phyloP scores from a whole-genome alignment of 257 asterid genomes.

The Mentha longifolia region DNA sequence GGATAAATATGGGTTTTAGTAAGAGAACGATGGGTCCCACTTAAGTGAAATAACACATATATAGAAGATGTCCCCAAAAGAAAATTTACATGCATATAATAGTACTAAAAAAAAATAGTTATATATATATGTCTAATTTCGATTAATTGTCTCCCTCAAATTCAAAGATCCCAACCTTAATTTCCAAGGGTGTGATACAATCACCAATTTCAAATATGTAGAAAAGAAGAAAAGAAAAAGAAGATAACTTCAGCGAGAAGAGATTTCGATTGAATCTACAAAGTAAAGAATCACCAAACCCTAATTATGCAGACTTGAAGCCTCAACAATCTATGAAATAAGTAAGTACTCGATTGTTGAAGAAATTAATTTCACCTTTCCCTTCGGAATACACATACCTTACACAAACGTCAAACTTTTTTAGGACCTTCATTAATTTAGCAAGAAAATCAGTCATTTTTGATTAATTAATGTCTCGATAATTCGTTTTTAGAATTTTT shows the following conservation, averaged over 20 bases:
- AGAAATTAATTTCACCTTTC: constrained; percentile 12
- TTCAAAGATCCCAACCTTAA: neutral
- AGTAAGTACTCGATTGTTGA: constrained; percentile 14
- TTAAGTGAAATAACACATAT: no score
- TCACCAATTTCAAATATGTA: neutral
- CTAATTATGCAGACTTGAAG: constrained; percentile 15
- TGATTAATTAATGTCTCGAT: no score
- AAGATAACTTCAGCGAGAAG: constrained; percentile 17
- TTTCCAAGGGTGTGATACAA: constrained; percentile 7
- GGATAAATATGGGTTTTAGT: no score
- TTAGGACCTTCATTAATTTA: constrained; percentile 1
- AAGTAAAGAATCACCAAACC: constrained; percentile 31
- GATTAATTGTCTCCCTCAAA: neutral
- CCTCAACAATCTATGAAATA: neutral
- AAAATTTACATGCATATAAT: no score
- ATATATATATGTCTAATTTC: neutral
- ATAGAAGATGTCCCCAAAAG: no score
- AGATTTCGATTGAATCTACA: neutral
- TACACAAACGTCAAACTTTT: constrained; percentile 29
- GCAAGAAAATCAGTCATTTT: neutral
- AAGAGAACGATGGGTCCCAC: no score
- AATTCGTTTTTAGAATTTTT: neutral
- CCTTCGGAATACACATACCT: no score
- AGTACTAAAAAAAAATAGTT: no score
- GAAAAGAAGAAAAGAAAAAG: no score